A percentile compares a stretch with the other conserved stretches of the same genome.
Conservation (phyloP, 257 asterid genomes). For the Asclepias syriaca region DNA sequence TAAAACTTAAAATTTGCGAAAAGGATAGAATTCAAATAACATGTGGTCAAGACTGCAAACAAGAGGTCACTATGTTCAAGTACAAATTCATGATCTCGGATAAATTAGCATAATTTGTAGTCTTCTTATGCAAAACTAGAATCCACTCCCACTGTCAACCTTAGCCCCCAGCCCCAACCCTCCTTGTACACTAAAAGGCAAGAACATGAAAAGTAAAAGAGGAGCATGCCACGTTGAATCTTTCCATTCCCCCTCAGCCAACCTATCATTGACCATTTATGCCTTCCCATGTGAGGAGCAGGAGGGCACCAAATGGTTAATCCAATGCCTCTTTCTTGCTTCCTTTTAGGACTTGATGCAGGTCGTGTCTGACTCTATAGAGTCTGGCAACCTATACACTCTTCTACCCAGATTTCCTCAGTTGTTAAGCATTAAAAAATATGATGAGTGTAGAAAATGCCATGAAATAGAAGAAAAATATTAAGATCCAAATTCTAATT, state of each 20-base stretch:
- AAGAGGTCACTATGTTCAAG: too few species aligned
- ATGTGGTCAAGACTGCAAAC: too few species aligned
- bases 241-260: neutral
- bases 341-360: neutral
- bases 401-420: neutral
- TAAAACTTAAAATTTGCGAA: too few species aligned
- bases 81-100: too few species aligned
- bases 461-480: neutral
- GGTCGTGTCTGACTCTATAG: neutral
- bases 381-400: neutral
- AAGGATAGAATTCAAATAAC: too few species aligned
- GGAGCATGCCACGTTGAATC: neutral
- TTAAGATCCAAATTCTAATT: neutral
- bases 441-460: neutral
- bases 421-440: neutral
- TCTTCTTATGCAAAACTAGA: too few species aligned
- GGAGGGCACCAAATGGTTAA: neutral
- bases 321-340: neutral
- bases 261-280: neutral
- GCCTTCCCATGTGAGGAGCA: neutral
- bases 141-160: too few species aligned
- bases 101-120: too few species aligned
- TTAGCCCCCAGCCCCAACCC: neutral
- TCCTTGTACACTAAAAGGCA: neutral
- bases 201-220: neutral